Evolutionary conservation across 2,329 filamentous ascomycete genomes (phyloP).

Genomic region (Penicillium sp.): DNA sequence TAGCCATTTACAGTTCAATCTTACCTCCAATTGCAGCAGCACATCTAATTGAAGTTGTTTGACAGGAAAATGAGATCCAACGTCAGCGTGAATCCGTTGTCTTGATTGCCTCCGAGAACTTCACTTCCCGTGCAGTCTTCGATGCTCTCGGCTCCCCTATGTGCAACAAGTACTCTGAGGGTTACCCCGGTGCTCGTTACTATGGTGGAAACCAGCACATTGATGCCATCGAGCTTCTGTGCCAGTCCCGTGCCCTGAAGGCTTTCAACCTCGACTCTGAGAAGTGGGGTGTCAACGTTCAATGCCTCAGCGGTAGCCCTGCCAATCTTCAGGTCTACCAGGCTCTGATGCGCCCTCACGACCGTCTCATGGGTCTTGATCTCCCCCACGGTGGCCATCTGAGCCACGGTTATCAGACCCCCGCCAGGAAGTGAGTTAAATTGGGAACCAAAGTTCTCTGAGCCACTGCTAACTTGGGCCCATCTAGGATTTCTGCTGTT

Average conservation of each 20-base stretch:
- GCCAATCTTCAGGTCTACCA: constrained; percentile 99
- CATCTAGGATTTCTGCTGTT: constrained; percentile 82
- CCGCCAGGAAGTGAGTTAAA: constrained; percentile 73
- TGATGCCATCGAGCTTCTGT: constrained; percentile 91
- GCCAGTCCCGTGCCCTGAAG: constrained; percentile 90
- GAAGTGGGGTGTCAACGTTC: constrained; percentile 99
- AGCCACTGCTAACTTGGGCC: constrained; percentile 3
- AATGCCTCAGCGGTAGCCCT: constrained; percentile 88
- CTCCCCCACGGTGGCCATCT: constrained; percentile 95
- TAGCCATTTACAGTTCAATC: constrained; percentile 17
- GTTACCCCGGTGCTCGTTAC: constrained; percentile 96
- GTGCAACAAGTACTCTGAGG: constrained; percentile 99
- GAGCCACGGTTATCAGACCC: constrained; percentile 96
- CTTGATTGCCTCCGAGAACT: constrained; percentile 98
- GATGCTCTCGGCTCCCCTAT: constrained; percentile 93
- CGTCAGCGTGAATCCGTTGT: constrained; percentile 98
- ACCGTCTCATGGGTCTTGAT: constrained; percentile 95
- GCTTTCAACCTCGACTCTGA: constrained; percentile 84
- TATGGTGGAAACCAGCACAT: constrained; percentile 99
- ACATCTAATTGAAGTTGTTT: constrained; percentile 35
- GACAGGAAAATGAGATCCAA: constrained; percentile 86
- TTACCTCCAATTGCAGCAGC: not conserved
- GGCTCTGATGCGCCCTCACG: constrained; percentile 89
- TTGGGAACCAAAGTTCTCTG: not conserved
- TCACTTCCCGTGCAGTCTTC: constrained; percentile 97